phyloP scores from a whole-genome alignment of 208 protist species.

The Zelonia costaricensis region DNA sequence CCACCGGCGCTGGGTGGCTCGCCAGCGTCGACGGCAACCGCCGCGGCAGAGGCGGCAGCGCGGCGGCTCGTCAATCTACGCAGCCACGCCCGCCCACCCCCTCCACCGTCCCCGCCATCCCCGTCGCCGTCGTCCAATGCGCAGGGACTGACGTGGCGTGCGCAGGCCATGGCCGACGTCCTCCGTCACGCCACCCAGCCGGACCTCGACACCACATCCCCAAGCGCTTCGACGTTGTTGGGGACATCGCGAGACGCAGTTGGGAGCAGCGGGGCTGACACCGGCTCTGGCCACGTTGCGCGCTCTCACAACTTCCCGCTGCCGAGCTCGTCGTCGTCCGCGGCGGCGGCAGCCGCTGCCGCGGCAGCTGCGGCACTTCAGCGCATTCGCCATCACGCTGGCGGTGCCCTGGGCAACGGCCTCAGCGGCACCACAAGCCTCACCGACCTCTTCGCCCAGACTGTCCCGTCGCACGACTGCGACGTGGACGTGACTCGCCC shows the following conservation, averaged over 20 bases:
- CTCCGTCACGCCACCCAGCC: neutral
- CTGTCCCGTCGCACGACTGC: neutral
- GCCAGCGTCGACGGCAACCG: slow-evolving; percentile 1
- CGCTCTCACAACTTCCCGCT: neutral
- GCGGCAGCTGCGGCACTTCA: slow-evolving; percentile 8
- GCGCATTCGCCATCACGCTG: slow-evolving; percentile 1
- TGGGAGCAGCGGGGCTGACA: no score
- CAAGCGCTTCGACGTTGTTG: neutral
- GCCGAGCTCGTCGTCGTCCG: no score
- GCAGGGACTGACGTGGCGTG: neutral
- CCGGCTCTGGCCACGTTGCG: neutral
- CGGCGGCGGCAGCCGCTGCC: neutral
- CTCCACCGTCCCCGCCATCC: neutral
- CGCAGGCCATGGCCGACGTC: neutral
- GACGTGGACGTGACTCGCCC: no score
- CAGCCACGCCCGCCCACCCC: neutral
- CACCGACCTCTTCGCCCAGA: neutral
- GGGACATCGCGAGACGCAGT: neutral
- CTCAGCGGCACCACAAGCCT: neutral
- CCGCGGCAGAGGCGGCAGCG: slow-evolving; percentile 16
- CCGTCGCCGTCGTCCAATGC: neutral
- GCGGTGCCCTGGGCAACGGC: no score
- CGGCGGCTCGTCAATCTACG: slow-evolving; percentile 19
- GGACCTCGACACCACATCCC: neutral
- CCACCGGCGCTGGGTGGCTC: slow-evolving; percentile 12